Conservation (phyloP, 2,329 filamentous ascomycete species). For the Colletotrichum nymphaeae region DNA sequence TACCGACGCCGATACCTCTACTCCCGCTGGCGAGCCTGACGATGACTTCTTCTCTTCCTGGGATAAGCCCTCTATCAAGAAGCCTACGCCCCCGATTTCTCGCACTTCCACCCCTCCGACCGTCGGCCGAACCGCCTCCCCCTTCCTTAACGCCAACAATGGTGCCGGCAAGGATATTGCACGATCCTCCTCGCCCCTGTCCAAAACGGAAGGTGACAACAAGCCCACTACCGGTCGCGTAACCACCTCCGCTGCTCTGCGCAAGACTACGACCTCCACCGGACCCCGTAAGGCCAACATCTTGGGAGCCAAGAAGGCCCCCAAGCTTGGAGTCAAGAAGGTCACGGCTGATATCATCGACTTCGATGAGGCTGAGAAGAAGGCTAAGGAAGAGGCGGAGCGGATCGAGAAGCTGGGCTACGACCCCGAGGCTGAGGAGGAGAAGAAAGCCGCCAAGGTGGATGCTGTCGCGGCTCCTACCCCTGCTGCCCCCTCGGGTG, state of each 20-base stretch:
- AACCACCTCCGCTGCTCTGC: constrained; percentile 82
- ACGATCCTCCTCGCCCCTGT: constrained; percentile 87
- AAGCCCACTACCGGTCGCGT: constrained; percentile 76
- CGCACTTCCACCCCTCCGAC: constrained; percentile 88
- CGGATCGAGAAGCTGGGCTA: constrained; percentile 96
- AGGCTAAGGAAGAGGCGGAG: constrained; percentile 97
- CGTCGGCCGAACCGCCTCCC: constrained; percentile 85
- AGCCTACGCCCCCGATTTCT: constrained; percentile 92
- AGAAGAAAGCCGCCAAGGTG: constrained; percentile 56
- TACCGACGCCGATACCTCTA: constrained; percentile 72
- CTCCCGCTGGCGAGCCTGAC: constrained; percentile 82
- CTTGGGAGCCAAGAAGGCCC: constrained; percentile 85
- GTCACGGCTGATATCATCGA: constrained; percentile 84
- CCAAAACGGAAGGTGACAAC: constrained; percentile 65
- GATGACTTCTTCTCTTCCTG: constrained; percentile 99
- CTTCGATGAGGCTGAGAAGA: constrained; percentile 97
- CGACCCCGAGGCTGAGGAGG: constrained; percentile 87
- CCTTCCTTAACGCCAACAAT: constrained; percentile 84
- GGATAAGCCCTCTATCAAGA: constrained; percentile 98
- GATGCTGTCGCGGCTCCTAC: constrained; percentile 78
- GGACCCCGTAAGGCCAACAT: constrained; percentile 85
- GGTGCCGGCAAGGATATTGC: constrained; percentile 76
- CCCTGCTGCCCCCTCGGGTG: constrained; percentile 75
- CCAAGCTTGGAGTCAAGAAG: constrained; percentile 94
- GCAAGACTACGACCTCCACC: constrained; percentile 74